phyloP scores from a whole-genome alignment of 208 protist genomes.

The Wallacemonas rigidus region DNA sequence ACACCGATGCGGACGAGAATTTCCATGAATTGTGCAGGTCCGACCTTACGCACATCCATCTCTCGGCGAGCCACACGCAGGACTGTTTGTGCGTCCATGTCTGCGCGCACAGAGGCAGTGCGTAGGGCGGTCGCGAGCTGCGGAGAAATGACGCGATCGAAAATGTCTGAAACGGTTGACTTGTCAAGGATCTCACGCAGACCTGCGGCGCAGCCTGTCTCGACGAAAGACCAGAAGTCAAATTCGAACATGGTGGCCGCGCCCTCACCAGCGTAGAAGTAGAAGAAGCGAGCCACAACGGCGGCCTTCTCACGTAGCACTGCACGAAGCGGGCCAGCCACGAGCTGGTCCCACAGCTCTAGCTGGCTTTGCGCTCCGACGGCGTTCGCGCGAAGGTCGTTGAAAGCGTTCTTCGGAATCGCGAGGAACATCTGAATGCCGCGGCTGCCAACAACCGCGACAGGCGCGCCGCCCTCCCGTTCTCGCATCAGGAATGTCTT shows the following conservation, averaged over 20 bases:
- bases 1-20: slow-evolving; percentile 71
- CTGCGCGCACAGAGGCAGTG: slow-evolving; percentile 39
- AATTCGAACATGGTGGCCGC: slow-evolving; percentile 64
- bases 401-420: slow-evolving; percentile 41
- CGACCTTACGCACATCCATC: slow-evolving; percentile 73
- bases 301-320: slow-evolving; percentile 49
- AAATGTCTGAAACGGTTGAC: slow-evolving; percentile 46
- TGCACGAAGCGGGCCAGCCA: slow-evolving; percentile 35
- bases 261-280: slow-evolving; percentile 64
- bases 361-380: slow-evolving; percentile 26
- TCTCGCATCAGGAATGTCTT: slow-evolving; percentile 45
- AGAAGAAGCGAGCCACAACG: slow-evolving; percentile 61
- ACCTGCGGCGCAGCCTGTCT: slow-evolving; percentile 24
- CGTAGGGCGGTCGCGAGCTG: slow-evolving; percentile 55
- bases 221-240: slow-evolving; percentile 81
- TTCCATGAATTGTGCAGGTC: slow-evolving; percentile 72
- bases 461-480: slow-evolving; percentile 40
- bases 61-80: slow-evolving; percentile 61
- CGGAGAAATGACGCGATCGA: slow-evolving; percentile 78
- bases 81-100: slow-evolving; percentile 46
- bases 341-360: slow-evolving; percentile 41
- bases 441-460: slow-evolving; percentile 45
- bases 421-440: slow-evolving; percentile 46
- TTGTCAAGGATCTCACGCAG: slow-evolving; percentile 34
- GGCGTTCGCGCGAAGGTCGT: slow-evolving; percentile 43